Evolutionary conservation across 164 flowering plant species (phyloP), one percentile per base, ranked within the genome.

Genomic region (Vitis rotundifolia): DNA sequence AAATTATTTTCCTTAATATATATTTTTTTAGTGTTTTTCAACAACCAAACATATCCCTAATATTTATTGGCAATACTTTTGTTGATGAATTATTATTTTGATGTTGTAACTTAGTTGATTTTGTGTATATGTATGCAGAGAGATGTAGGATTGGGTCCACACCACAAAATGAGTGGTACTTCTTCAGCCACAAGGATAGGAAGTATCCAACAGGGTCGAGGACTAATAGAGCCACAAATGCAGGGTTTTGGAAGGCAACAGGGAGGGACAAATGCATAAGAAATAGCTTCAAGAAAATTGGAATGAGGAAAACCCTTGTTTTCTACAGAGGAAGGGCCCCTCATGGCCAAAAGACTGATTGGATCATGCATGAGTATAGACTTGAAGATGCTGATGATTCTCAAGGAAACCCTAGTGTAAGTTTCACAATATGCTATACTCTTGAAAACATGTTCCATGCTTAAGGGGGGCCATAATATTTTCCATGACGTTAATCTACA

Each of bases 301-400:
- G 98, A 1, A 94, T 94, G 98, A 85, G 98, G 72, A 94, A 94
- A 68, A 94, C 98, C 44, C 90, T 94, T 0, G 97, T 94, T 4
- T 94, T 94, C 83, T 94, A 94, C 73, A 71, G 89, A 70, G 98
- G 98, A 2, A 77, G 98, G 75, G 98, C 98, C 53, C 98, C 98
- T 8, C 97, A 94, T 57, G 98, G 98, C 62, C 97, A 92, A 44
- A 94, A 94, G 78, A 85, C 96, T 47, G 97, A 94, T 44, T 94
- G 98, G 98, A 94, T 94, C 80, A 94, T 94, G 98, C 98, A 94
- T 61, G 98, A 94, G 69, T 94, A 91, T 62, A 78, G 98, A n/a
- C 90, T 94, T 11, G 98, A 91, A 73, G 98, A 91, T 72, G 80
- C 67, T 14, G 90, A 91, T 65, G 89, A 88, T 66, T 70, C 76